Evolutionary conservation across 441 rosid genomes (phyloP), one percentile per base, ranked within the genome.

Genomic region (Corymbia calophylla): DNA sequence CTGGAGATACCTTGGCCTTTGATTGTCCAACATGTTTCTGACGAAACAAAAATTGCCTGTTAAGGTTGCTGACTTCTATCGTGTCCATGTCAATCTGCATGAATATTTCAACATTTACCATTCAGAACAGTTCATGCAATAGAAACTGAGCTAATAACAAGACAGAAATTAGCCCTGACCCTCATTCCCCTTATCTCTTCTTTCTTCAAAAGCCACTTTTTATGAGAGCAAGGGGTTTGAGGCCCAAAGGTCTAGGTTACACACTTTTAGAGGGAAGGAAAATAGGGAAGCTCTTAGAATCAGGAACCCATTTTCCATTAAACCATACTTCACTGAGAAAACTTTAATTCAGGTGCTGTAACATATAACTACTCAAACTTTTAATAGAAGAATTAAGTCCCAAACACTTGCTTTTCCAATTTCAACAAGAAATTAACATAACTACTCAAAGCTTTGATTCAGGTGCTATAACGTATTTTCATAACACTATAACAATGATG

Each of bases 81-180:
- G 99, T 96, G 88, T 98, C 99, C 99, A 98, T 96, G 93, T 98
- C 99, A 92, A 98, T 98, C 99, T 98, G 95, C 91, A 93, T 88
- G 53, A 47, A 80, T 47, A 80, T 80, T 27, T 80, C 85, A 47
- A 47, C n/a, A 25, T 44, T 80, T 47, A 80, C 53, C 85, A 47
- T 80, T 80, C 11, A 18, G 53, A 80, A 80, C 85, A 80, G 31
- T 73, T 15, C 68, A 86, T 88, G 39, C 86, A 49, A 58, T 47
- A 48, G 51, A 90, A 90, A 90, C 87, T 53, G 39, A 87, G 73
- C 58, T 89, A 89, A 12, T 48, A 32, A 62, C 56, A 90, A 70
- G 39, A 19, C 85, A 80, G 53, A 44, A 80, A 25, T 80, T 47
- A 80, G 53, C 82, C 82, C 49, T 5, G 6, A 29, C 47, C 49